Base-by-base conservation (phyloP, 2,329 filamentous ascomycete genomes). In the Sarocladium kiliense region DNA sequence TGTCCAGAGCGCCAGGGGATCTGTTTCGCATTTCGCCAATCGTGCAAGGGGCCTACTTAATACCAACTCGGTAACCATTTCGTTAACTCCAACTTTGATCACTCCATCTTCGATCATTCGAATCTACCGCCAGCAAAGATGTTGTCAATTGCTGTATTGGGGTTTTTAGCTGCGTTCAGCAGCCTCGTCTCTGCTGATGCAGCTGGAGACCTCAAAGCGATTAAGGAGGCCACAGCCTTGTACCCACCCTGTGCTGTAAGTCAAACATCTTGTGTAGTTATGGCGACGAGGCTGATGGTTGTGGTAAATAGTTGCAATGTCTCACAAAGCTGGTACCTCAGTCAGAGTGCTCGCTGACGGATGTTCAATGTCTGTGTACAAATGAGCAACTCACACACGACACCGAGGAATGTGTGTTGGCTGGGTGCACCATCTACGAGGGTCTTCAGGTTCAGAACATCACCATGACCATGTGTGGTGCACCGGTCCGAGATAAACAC, bases 401-500 rank as follows among this genome's bases (percentile, higher is more conserved):
- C 37, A 63, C 62, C 9, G 44, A 59, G 5, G 54, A 49, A 11
- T 64, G 62, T 14, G 62, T 60, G 9, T 23, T 53, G 16, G 21
- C 16, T 5, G 58, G 55, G 14, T 64, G 62, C 53, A 62, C 62
- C 2, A 51, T 58, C 3, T 57, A 56, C 19, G 60, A 64, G 14
- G 36, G 36, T 10, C 53, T 57, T 6, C 30, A 62, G 59, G 61
- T 59, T n/a, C 64, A 63, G 27, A 64, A 65, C 54, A 41, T 63
- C 5, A 66, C 63, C 1, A 56, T 64, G 9, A 63, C 57, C 4
- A 58, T 59, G 45, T 72, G 66, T 57, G 50, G 60, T 37, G 60
- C 55, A 11, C 63, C 55, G 7, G 47, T 62, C 16, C 57, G 58
- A 4, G 60, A 67, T 56, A 71, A 68, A 59, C 68, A 63, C 67